Base-by-base conservation (phyloP, 225 moss, liverwort and hornwort genomes). In the Polytrichum formosum region DNA sequence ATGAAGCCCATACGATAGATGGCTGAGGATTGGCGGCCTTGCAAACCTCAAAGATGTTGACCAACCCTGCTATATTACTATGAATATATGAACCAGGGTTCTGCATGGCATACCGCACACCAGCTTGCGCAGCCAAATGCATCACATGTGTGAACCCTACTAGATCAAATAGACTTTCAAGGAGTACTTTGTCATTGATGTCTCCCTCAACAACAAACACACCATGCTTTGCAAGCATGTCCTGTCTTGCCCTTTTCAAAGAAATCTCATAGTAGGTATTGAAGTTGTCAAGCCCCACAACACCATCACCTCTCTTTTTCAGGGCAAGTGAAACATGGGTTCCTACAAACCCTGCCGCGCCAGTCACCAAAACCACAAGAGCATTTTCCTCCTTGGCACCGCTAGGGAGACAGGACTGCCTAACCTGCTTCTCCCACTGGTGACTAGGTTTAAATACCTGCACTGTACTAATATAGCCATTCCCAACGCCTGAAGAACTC, bases 91-190 rank as follows among this genome's bases (percentile, higher is more conserved):
- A 87, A 73, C 81, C 81, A 21, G 87, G 87, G 58, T 87, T 87
- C 70, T 82, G 84, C 87, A 87, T 87, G 26, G 87, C 87, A n/a
- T 87, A 87, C 22, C 87, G 81, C 33, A 87, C 87, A 66, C 87
- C 87, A 31, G 87, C 87, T 64, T 87, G 87, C 22, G 87, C 87
- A 62, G 87, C 87, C 20, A 87, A 77, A 63, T 87, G 87, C 84
- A 87, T 87, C 17, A 87, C 81, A 33, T 87, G 87, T 28, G 87
- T 81, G 63, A 87, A 87, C 58, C 79, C 84, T 19, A 87, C 53
- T 81, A 79, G 31, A 70, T 81, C 79, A 73, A 87, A 87, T 16
- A 87, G 73, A 72, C 81, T 79, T 66, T 74, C 84, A 70, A 84
- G 68, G 7, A 87, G 77, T 55, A 76, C 84, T 67, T 76, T 84